Conservation (phyloP, 176 grass and related monocot genomes). For the Triticum turgidum region DNA sequence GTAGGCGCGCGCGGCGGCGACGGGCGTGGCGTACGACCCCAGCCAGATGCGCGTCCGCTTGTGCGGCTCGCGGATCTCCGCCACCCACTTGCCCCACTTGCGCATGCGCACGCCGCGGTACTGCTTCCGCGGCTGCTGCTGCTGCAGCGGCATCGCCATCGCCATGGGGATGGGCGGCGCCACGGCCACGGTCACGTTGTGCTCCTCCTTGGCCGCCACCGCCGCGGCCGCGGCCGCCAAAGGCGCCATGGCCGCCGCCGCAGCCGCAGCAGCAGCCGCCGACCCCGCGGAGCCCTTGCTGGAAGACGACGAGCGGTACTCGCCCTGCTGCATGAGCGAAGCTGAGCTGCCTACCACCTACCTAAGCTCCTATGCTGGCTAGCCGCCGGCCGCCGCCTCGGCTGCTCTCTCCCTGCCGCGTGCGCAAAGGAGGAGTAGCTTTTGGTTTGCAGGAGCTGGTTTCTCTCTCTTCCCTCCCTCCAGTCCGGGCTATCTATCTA, state of each 20-base stretch:
- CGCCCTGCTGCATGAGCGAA: constrained; percentile 52
- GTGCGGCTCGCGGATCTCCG: constrained; percentile 95
- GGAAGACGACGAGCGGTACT: constrained; percentile 51
- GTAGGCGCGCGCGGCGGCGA: constrained; percentile 81
- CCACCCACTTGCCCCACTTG: constrained; percentile 99
- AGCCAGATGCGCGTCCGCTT: constrained; percentile 95
- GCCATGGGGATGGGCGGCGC: background rate
- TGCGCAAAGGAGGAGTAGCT: constrained; percentile 26
- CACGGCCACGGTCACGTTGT: background rate
- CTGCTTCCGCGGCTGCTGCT: constrained; percentile 42
- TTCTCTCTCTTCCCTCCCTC: background rate
- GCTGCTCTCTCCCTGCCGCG: constrained; percentile 1
- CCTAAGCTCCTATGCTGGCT: background rate
- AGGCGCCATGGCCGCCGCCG: constrained; percentile 26
- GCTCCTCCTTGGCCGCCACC: constrained; percentile 35
- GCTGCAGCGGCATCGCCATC: background rate
- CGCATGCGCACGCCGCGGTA: constrained; percentile 92
- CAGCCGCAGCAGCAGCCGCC: background rate
- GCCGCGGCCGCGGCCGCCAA: constrained; percentile 16
- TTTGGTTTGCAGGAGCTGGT: constrained; percentile 25
- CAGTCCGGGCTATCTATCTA: constrained; percentile 41
- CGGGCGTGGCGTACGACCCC: constrained; percentile 75
- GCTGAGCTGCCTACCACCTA: background rate
- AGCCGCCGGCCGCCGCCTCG: constrained; percentile 11
- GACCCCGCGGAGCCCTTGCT: constrained; percentile 48